Percentiles rank a stretch among this genome's conserved stretches.
Evolutionary conservation across 139 green algal genomes (phyloP).

Genomic region (Dunaliella sp.): DNA sequence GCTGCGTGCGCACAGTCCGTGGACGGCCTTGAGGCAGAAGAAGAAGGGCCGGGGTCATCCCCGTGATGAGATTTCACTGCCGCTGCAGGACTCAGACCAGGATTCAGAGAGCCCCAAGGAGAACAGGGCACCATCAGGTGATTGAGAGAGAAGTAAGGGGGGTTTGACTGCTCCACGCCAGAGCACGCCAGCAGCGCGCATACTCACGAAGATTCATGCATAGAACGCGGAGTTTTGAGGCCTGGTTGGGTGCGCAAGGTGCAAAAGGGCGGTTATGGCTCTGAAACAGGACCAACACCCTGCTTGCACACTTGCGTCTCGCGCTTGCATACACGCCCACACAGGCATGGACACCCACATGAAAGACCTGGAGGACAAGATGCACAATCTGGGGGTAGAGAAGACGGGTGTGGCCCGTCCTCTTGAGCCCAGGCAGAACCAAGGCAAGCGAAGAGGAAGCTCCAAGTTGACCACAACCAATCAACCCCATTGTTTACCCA

Average conservation of each 20-base stretch:
- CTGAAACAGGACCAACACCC: too few relatives aligned
- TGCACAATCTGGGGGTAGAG: background rate
- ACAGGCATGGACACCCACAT: background rate
- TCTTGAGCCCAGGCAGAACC: background rate
- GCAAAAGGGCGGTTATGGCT: too few relatives aligned
- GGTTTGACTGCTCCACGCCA: too few relatives aligned
- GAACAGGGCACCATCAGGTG: background rate
- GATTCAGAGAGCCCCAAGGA: background rate
- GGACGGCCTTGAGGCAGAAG: background rate
- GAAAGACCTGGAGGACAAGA: background rate
- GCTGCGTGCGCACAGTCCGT: background rate
- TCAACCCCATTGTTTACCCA: too few relatives aligned
- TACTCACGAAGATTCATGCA: too few relatives aligned
- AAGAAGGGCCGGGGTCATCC: background rate
- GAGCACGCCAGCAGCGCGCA: too few relatives aligned
- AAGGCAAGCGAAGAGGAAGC: background rate
- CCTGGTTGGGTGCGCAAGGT: too few relatives aligned
- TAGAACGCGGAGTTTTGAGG: too few relatives aligned
- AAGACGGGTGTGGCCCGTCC: background rate
- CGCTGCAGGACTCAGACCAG: background rate
- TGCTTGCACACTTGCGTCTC: too few relatives aligned
- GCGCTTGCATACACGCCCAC: too few relatives aligned
- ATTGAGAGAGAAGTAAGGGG: too few relatives aligned
- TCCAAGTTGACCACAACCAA: too few relatives aligned
- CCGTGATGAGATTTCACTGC: background rate